Percentiles rank a stretch among this genome's conserved stretches.
Conservation (phyloP, 2,329 filamentous ascomycete species). For the Fusarium praegraminearum region DNA sequence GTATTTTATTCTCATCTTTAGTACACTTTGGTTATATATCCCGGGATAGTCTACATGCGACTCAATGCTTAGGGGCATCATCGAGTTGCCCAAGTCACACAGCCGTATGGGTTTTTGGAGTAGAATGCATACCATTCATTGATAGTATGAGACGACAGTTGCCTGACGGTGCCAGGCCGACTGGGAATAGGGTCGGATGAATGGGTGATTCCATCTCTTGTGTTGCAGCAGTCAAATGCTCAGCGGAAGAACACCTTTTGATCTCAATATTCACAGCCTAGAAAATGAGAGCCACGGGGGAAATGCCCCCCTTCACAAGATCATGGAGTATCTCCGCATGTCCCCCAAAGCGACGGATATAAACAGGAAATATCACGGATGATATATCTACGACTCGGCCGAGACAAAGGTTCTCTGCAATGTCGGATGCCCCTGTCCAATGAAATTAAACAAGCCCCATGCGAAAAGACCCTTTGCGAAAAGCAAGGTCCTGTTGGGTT, state of each 20-base stretch:
- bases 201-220: background rate
- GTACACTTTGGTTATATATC: background rate
- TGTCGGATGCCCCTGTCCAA: slow-evolving; percentile 19
- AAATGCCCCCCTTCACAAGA: background rate
- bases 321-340: background rate
- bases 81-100: background rate
- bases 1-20: background rate
- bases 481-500: background rate
- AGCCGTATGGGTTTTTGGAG: too few species aligned
- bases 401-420: slow-evolving; percentile 17
- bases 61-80: rapidly evolving
- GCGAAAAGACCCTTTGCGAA: slow-evolving; percentile 22
- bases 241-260: background rate
- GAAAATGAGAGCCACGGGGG: background rate
- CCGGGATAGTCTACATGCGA: too few species aligned
- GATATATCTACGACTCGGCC: slow-evolving; percentile 25
- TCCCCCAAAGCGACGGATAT: slow-evolving; percentile 22
- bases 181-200: background rate
- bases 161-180: background rate
- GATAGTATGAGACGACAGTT: background rate
- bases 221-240: background rate
- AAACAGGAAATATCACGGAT: slow-evolving; percentile 25
- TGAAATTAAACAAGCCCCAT: background rate
- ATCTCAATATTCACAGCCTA: background rate
- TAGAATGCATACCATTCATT: background rate